Evolutionary conservation across 306 rosid species (phyloP), one percentile per base, ranked within the genome.

Genomic region (Sicyos baderoa): DNA sequence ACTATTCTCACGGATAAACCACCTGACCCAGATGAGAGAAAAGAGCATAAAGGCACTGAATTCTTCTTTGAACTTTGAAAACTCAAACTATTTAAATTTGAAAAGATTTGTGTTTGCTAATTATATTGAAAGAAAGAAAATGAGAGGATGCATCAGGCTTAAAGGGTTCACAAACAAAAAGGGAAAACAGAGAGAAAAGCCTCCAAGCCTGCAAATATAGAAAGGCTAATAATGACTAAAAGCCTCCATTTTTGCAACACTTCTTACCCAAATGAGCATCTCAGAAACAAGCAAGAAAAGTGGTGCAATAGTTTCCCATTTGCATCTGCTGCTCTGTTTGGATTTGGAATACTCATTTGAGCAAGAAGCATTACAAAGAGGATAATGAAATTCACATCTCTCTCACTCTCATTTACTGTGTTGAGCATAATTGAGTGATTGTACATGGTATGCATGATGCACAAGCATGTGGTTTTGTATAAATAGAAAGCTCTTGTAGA

Each of bases 271-370:
- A 78, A 76, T 82, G 91, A 90, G 97, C 76, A 87, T 90, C 91
- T 77, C 95, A 90, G 73, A 48, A 72, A 37, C 37, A 70, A 71
- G 37, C 72, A 69, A 15, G n/a, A 59, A 6, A 45, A 45, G 13
- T 1, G 37, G 23, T 45, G 54, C 37, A 40, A 45, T 45, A 21
- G 21, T 21, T 65, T 14, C 40, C 37, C 70, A 65, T 44, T 21
- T 37, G 69, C 71, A 66, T 22, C 19, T 66, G 71, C 37, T 65
- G 70, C 54, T 47, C 22, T 54, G 57, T 61, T 55, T 89, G 96
- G 96, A 90, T 61, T 55, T 89, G 96, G 96, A 90, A 90, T 90
- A 87, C 96, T 90, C 95, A 90, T 90, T 90, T 88, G 97, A 90
- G 97, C 97, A 90, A 90, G 97, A 90, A 88, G 83, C 67, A 76